Percentiles rank a stretch among this genome's conserved stretches.
Evolutionary conservation across 352 stramenopile genomes (phyloP).

Genomic region (Phytophthora sojae): DNA sequence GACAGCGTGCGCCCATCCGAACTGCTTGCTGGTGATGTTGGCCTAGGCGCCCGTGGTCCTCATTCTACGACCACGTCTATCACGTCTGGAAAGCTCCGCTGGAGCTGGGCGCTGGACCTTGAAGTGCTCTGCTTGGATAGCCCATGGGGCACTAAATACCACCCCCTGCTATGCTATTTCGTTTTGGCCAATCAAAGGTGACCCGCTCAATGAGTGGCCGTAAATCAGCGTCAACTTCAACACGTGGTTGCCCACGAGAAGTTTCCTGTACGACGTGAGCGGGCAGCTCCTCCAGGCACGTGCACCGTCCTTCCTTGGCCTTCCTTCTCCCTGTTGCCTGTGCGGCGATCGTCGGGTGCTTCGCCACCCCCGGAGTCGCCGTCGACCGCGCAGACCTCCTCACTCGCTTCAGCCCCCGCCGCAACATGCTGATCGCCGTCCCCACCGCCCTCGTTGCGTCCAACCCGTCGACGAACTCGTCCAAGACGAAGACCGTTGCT

Average conservation of each 20-base stretch:
- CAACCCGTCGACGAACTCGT: not conserved
- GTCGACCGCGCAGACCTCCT: slow-evolving; percentile 3
- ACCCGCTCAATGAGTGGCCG: not conserved
- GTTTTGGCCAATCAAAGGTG: too few relatives aligned
- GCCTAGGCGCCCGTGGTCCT: slow-evolving; percentile 62
- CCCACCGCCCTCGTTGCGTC: not conserved
- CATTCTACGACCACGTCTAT: slow-evolving; percentile 86
- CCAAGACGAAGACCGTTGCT: not conserved
- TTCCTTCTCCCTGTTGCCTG: too few relatives aligned
- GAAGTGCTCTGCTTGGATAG: slow-evolving; percentile 9
- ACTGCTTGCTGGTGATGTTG: too few relatives aligned
- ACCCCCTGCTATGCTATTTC: not conserved
- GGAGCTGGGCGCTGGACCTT: slow-evolving; percentile 18
- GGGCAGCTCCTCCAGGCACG: not conserved
- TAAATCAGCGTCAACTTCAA: slow-evolving; percentile 15
- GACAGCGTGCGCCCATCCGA: too few relatives aligned
- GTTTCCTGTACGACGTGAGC: slow-evolving; percentile 7
- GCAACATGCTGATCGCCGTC: slow-evolving; percentile 8
- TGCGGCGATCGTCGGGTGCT: slow-evolving; percentile 3
- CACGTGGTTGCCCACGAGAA: slow-evolving; percentile 10
- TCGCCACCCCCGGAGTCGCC: slow-evolving; percentile 21
- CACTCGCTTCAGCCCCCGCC: not conserved
- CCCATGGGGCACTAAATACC: slow-evolving; percentile 8
- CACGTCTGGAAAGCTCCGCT: slow-evolving; percentile 59
- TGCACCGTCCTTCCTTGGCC: not conserved